These are phyloP conservation scores for Schwanniomyces occidentalis DNA, from an alignment of 805 yeast species.

Conservation along the genomic window DNA sequence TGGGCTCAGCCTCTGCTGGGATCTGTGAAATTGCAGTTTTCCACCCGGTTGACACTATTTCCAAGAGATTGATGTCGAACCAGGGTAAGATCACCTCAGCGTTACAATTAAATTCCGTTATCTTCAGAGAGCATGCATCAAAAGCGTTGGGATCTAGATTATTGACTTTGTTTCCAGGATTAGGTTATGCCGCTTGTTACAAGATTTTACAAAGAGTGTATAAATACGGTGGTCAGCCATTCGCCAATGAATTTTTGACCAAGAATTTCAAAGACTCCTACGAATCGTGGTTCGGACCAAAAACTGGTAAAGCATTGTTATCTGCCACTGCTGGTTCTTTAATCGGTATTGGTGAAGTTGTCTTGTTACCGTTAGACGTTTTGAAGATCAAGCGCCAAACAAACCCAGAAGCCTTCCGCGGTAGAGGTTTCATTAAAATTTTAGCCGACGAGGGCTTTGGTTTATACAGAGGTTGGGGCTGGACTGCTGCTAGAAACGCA, in stretches of 20 bases:
- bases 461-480: constrained; percentile 97
- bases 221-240: constrained; percentile 99
- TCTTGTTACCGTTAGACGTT: constrained; percentile 92
- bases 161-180: constrained; percentile 91
- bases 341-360: constrained; percentile 97
- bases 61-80: constrained; percentile 91
- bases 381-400: constrained; percentile 98
- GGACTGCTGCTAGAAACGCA: constrained; percentile 99
- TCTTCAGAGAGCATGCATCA: constrained; percentile 78
- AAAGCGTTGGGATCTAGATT: constrained; percentile 71
- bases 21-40: constrained; percentile 94
- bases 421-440: constrained; percentile 91
- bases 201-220: constrained; percentile 96
- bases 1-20: constrained; percentile 99
- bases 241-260: constrained; percentile 89
- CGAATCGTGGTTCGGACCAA: constrained; percentile 80
- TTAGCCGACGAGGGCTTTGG: constrained; percentile 89
- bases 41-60: constrained; percentile 98
- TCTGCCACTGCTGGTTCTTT: constrained; percentile 97
- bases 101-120: constrained; percentile 76
- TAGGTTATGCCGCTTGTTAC: constrained; percentile 97
- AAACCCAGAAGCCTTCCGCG: constrained; percentile 98
- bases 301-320: constrained; percentile 95
- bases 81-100: constrained; percentile 64
- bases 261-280: constrained; percentile 68